These are phyloP conservation scores for Boletus tomentosulus DNA, from an alignment of 768 basidiomycete species.

Conservation along the genomic window DNA sequence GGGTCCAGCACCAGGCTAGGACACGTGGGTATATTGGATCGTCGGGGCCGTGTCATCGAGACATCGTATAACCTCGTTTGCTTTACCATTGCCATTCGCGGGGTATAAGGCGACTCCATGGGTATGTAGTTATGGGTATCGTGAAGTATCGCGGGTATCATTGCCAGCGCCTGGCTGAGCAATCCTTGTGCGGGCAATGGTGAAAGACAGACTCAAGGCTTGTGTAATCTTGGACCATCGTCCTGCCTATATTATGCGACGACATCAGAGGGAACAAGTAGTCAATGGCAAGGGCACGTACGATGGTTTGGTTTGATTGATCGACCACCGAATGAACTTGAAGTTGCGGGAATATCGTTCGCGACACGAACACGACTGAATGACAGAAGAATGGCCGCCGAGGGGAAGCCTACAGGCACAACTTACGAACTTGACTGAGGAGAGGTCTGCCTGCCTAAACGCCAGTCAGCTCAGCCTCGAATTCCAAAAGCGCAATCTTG, in stretches of 20 bases:
- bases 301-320: neutral
- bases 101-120: neutral
- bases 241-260: too few relatives aligned
- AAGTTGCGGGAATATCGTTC: too few relatives aligned
- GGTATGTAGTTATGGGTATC: neutral
- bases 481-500: neutral
- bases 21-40: neutral
- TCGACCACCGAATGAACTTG: neutral
- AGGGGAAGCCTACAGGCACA: too few relatives aligned
- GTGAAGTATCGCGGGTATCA: neutral
- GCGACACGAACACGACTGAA: neutral
- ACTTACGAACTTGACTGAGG: neutral
- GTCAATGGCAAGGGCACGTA: neutral
- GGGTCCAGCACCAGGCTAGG: neutral
- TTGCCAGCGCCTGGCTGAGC: neutral
- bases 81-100: neutral
- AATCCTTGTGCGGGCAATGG: neutral
- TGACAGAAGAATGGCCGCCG: too few relatives aligned
- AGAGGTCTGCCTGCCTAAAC: neutral
- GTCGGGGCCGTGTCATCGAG: neutral
- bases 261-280: too few relatives aligned
- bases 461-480: neutral
- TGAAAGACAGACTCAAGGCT: neutral
- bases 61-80: neutral
- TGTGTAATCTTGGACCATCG: neutral